Conservation (phyloP, 208 protist genomes). For the Crithidia expoeki region DNA sequence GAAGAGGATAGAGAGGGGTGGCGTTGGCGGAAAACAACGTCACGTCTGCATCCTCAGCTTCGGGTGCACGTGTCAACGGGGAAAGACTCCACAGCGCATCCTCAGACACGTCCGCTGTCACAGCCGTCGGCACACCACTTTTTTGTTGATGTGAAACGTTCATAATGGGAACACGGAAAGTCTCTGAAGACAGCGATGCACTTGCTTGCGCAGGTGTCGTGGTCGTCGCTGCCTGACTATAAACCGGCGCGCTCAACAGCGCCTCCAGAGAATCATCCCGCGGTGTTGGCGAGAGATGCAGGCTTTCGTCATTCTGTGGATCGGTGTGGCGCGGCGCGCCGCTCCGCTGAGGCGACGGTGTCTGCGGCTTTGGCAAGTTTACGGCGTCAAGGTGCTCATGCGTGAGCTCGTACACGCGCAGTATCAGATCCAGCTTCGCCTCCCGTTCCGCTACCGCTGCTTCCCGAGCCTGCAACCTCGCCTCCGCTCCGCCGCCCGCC, state of each 20-base stretch:
- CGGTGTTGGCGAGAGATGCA: background rate
- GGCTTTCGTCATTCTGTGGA: background rate
- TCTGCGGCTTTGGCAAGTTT: conserved; percentile 13
- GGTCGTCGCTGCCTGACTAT: conserved; percentile 2
- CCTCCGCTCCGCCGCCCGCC: background rate
- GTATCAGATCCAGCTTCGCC: conserved; percentile 66
- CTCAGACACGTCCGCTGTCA: background rate
- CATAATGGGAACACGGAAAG: background rate
- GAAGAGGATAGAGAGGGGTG: background rate
- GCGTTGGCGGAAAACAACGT: background rate
- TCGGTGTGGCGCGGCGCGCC: background rate
- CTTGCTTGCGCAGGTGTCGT: background rate
- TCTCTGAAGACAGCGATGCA: background rate
- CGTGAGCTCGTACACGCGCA: conserved; percentile 85
- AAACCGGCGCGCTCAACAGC: background rate
- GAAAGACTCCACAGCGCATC: conserved; percentile 14
- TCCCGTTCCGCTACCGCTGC: conserved; percentile 56
- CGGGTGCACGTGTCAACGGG: conserved; percentile 4
- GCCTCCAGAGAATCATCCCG: conserved; percentile 12
- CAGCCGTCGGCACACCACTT: background rate
- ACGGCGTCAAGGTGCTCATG: conserved; percentile 73
- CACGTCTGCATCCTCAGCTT: conserved; percentile 12
- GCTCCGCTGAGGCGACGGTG: background rate
- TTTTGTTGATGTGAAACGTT: conserved; percentile 8
- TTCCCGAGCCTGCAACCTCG: conserved; percentile 23